Conservation (phyloP, 2,329 filamentous ascomycete species). For the Shiraia sp. region DNA sequence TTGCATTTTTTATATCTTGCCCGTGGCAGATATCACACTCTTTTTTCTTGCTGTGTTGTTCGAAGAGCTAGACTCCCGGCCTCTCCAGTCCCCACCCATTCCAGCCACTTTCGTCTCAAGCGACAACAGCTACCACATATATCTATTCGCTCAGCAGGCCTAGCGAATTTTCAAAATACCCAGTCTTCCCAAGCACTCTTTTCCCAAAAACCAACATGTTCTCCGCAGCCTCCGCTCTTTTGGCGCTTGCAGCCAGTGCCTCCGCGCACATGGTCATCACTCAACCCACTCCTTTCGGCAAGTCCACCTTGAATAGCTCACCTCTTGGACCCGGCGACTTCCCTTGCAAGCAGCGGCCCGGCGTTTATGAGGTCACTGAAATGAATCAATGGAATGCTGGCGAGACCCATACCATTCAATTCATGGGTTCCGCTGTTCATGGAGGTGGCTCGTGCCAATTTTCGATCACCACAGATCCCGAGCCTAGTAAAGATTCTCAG, state of each 20-base stretch:
- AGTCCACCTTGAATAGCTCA: constrained; percentile 58
- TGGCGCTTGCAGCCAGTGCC: constrained; percentile 61
- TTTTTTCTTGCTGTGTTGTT: constrained; percentile 23
- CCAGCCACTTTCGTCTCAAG: constrained; percentile 8
- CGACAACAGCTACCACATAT: constrained; percentile 18
- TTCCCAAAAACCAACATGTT: constrained; percentile 49
- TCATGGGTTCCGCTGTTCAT: constrained; percentile 66
- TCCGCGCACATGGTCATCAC: constrained; percentile 78
- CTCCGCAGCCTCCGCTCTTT: constrained; percentile 57
- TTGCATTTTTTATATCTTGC: constrained; percentile 32
- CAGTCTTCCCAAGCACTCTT: constrained; percentile 24
- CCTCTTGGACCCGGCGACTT: constrained; percentile 70
- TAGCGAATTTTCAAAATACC: constrained; percentile 36
- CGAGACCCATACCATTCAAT: constrained; percentile 53
- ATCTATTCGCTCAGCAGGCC: constrained; percentile 43
- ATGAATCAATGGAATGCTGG: constrained; percentile 59
- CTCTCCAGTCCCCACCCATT: constrained; percentile 2
- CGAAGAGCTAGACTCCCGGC: constrained; percentile 29
- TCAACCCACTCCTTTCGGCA: constrained; percentile 65
- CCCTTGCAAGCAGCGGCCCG: constrained; percentile 74
- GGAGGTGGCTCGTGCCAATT: constrained; percentile 94
- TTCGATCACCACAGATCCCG: constrained; percentile 78
- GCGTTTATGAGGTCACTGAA: constrained; percentile 56
- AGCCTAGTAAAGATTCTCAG: constrained; percentile 60
- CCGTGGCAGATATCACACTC: constrained; percentile 44